Percentiles rank a stretch among this genome's conserved stretches.
These are phyloP conservation scores for Trametes meyenii DNA, from an alignment of 768 basidiomycete species.

Conservation along the genomic window DNA sequence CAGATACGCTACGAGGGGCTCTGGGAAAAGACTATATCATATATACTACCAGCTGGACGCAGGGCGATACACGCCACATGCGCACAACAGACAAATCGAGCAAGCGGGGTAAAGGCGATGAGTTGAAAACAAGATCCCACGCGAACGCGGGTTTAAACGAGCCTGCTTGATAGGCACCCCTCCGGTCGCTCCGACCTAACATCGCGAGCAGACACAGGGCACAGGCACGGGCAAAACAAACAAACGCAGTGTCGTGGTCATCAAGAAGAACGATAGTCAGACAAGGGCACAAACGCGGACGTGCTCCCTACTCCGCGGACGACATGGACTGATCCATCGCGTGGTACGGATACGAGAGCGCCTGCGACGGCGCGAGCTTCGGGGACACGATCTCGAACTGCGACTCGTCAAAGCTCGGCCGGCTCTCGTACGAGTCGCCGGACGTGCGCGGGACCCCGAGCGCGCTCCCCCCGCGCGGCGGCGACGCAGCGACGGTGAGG, in stretches of 20 bases:
- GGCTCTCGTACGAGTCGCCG: constrained; percentile 46
- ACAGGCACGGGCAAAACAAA: neutral
- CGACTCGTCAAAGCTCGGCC: constrained; percentile 61
- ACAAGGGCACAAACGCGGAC: neutral
- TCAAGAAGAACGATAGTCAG: neutral
- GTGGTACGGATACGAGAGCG: constrained; percentile 62
- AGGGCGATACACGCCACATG: constrained; percentile 9
- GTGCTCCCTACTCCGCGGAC: constrained; percentile 22
- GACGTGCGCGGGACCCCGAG: constrained; percentile 36
- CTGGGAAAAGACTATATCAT: neutral
- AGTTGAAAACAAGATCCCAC: neutral
- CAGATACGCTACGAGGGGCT: neutral
- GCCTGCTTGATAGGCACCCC: constrained; percentile 6
- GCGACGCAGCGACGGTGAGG: constrained; percentile 22
- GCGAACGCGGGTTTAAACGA: neutral
- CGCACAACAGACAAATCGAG: constrained; percentile 15
- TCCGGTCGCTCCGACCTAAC: constrained; percentile 1
- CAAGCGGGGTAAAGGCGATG: constrained; percentile 2
- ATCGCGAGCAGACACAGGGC: neutral
- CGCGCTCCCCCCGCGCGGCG: constrained; percentile 37
- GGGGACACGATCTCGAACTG: constrained; percentile 67
- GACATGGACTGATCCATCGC: constrained; percentile 45
- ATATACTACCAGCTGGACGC: no score
- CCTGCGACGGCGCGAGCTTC: constrained; percentile 38
- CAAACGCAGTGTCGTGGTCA: neutral